These are phyloP conservation scores for Trametes cingulata DNA, from an alignment of 768 basidiomycete species.

Conservation along the genomic window DNA sequence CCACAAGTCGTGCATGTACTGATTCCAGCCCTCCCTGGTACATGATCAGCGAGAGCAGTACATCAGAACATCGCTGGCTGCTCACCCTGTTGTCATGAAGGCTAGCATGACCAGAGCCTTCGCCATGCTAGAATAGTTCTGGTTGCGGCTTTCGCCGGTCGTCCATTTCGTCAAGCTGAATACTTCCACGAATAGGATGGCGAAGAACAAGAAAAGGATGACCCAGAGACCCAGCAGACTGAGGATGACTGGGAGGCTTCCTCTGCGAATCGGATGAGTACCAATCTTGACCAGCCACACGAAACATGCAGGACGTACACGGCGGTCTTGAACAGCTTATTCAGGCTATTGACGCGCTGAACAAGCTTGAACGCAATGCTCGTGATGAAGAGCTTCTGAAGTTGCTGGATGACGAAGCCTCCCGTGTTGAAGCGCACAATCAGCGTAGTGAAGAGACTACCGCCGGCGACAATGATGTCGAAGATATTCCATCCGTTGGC, in stretches of 20 bases:
- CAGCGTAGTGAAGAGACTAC: slow-evolving; percentile 83
- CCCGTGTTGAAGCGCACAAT: slow-evolving; percentile 57
- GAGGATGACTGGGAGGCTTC: slow-evolving; percentile 83
- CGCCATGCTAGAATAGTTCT: slow-evolving; percentile 81
- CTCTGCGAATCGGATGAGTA: slow-evolving; percentile 43
- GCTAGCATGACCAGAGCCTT: slow-evolving; percentile 85
- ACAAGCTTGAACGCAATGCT: slow-evolving; percentile 94
- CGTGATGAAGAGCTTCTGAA: slow-evolving; percentile 91
- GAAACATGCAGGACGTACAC: slow-evolving; percentile 55
- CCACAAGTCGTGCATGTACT: slow-evolving; percentile 96
- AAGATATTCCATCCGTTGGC: slow-evolving; percentile 95
- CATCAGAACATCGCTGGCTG: slow-evolving; percentile 2
- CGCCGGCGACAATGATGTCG: slow-evolving; percentile 76
- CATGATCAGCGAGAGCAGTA: slow-evolving; percentile 11
- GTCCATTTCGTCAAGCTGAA: slow-evolving; percentile 91
- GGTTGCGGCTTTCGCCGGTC: slow-evolving; percentile 60
- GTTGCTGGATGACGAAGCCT: slow-evolving; percentile 58
- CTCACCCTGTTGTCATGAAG: slow-evolving; percentile 91
- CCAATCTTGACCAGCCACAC: too few species aligned
- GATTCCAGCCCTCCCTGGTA: slow-evolving; percentile 90
- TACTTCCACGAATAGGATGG: slow-evolving; percentile 84
- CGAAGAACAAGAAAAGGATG: slow-evolving; percentile 88
- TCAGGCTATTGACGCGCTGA: slow-evolving; percentile 82
- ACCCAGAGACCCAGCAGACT: slow-evolving; percentile 88
- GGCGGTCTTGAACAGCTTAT: slow-evolving; percentile 95